Evolutionary conservation across 2,329 filamentous ascomycete genomes (phyloP).

Genomic region (Cadophora sp.): DNA sequence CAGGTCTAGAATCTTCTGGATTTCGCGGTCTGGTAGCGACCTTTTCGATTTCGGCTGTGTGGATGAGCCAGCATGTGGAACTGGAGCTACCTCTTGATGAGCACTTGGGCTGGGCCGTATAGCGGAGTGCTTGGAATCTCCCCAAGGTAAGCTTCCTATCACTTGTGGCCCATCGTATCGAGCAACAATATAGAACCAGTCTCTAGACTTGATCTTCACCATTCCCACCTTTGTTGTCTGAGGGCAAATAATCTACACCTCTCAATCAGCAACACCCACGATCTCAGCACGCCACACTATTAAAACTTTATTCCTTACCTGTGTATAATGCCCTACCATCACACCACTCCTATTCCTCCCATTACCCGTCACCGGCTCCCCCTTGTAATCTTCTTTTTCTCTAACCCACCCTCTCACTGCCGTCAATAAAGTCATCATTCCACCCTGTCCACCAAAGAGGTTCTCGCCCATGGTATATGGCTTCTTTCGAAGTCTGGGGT

Average conservation of each 20-base stretch:
- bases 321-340: not conserved
- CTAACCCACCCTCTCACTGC: not conserved
- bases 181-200: not conserved
- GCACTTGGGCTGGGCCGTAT: not conserved
- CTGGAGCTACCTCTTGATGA: too few species aligned
- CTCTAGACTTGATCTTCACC: not conserved
- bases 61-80: too few species aligned
- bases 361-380: not conserved
- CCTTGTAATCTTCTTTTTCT: not conserved
- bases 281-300: too few species aligned
- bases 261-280: not conserved
- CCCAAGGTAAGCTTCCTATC: not conserved
- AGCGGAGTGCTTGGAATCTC: not conserved
- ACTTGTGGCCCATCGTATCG: not conserved
- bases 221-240: not conserved
- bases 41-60: not conserved
- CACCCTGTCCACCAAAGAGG: not conserved
- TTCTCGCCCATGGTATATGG: not conserved
- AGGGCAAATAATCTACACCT: not conserved
- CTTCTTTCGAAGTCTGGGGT: not conserved
- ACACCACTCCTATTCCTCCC: not conserved
- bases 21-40: not conserved
- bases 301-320: too few species aligned
- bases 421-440: not conserved
- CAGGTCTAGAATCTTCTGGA: not conserved